phyloP scores from a whole-genome alignment of 2,329 filamentous ascomycete genomes.

The Shiraia bambusicola region DNA sequence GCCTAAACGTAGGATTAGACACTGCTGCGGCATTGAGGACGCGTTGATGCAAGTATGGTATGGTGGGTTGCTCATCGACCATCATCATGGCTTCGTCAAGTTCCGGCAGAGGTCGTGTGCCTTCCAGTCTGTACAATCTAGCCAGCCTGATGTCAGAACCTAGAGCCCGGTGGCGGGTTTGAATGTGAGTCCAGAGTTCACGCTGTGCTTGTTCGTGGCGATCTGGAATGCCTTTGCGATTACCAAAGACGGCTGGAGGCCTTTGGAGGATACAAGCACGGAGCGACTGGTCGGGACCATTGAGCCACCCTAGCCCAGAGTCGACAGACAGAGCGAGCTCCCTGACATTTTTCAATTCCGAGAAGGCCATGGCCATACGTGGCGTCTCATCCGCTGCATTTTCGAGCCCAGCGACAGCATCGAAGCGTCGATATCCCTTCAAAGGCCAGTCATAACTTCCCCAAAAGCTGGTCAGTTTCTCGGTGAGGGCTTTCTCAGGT shows the following conservation, averaged over 20 bases:
- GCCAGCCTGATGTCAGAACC: slow-evolving; percentile 30
- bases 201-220: slow-evolving; percentile 38
- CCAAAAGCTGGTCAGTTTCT: slow-evolving; percentile 61
- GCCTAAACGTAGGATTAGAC: slow-evolving; percentile 16
- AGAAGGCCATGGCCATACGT: slow-evolving; percentile 63
- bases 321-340: slow-evolving; percentile 70
- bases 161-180: slow-evolving; percentile 20
- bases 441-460: slow-evolving; percentile 67
- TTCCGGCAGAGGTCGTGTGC: slow-evolving; percentile 16
- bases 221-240: slow-evolving; percentile 41
- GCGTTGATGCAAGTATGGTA: slow-evolving; percentile 35
- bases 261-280: slow-evolving; percentile 51
- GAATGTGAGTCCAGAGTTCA: slow-evolving; percentile 40
- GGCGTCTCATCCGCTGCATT: slow-evolving; percentile 63
- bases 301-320: slow-evolving; percentile 67
- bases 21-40: slow-evolving; percentile 27
- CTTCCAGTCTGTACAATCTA: slow-evolving; percentile 31
- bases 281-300: slow-evolving; percentile 60
- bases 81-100: slow-evolving; percentile 13
- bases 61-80: slow-evolving; percentile 20
- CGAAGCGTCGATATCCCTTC: slow-evolving; percentile 60
- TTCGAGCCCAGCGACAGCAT: slow-evolving; percentile 61
- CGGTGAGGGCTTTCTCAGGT: slow-evolving; percentile 58
- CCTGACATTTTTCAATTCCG: slow-evolving; percentile 55
- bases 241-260: slow-evolving; percentile 51